These are phyloP conservation scores for Leccinum longicurvipes DNA, from an alignment of 768 basidiomycete genomes.

Conservation along the genomic window DNA sequence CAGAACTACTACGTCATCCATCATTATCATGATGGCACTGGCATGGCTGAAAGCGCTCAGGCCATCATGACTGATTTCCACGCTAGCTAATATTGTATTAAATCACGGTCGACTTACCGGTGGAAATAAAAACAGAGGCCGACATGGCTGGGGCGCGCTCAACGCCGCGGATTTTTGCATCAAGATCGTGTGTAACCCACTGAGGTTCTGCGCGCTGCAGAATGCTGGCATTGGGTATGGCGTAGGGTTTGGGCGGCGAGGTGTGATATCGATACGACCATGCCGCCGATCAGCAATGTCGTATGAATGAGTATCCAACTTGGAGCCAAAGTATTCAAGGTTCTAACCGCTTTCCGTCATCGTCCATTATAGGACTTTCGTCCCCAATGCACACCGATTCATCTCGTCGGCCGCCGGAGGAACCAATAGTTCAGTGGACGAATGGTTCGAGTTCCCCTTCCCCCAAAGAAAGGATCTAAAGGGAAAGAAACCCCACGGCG, in stretches of 20 bases:
- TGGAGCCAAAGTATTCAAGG: background rate
- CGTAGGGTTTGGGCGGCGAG: background rate
- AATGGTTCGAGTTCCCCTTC: background rate
- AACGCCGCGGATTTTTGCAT: background rate
- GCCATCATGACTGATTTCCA: background rate
- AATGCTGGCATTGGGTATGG: background rate
- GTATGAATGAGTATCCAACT: background rate
- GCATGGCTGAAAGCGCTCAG: background rate
- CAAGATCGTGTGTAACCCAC: too few relatives aligned
- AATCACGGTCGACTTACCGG: background rate
- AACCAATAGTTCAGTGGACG: background rate
- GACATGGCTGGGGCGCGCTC: too few relatives aligned
- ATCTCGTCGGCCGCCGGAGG: background rate
- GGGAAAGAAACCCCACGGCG: background rate
- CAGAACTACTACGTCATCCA: background rate
- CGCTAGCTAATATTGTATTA: background rate
- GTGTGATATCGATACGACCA: background rate
- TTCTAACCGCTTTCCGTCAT: background rate
- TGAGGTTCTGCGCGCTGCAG: background rate
- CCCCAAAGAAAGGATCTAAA: background rate
- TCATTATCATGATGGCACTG: background rate
- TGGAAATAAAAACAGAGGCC: background rate
- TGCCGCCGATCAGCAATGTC: background rate
- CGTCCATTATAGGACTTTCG: background rate
- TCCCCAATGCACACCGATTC: background rate